phyloP scores from a whole-genome alignment of 768 basidiomycete genomes.

The Leccinum fibrillosum region DNA sequence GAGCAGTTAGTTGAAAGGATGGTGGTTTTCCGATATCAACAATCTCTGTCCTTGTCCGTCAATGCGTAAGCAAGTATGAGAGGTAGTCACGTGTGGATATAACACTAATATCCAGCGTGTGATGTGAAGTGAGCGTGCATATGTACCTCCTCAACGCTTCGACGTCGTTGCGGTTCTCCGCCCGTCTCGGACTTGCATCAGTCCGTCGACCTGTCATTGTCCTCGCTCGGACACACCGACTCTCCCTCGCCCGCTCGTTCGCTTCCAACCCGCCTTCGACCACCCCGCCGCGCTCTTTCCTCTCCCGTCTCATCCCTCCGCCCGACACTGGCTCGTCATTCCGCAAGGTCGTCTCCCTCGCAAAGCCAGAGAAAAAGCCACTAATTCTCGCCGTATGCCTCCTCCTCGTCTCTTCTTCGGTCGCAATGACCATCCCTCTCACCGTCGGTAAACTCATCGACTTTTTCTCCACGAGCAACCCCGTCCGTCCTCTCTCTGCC shows the following conservation, averaged over 20 bases:
- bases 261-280: conserved; percentile 5
- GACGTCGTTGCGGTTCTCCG: neutral
- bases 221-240: neutral
- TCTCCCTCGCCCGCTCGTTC: conserved; percentile 6
- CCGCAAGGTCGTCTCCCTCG: conserved; percentile 71
- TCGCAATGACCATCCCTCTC: conserved; percentile 90
- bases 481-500: conserved; percentile 35
- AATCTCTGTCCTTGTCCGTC: no score
- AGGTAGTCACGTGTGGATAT: no score
- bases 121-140: neutral
- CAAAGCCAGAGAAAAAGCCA: conserved; percentile 78
- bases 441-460: conserved; percentile 94
- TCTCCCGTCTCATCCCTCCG: conserved; percentile 30
- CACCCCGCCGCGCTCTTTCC: conserved; percentile 7
- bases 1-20: no score
- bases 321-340: conserved; percentile 57
- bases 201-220: neutral
- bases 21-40: no score
- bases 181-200: neutral
- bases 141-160: neutral
- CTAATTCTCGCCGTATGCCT: conserved; percentile 74
- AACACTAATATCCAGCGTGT: neutral
- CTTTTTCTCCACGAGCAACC: conserved; percentile 67
- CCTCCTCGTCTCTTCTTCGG: conserved; percentile 81
- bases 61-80: no score